Evolutionary conservation across 768 basidiomycete genomes (phyloP).

Genomic region (Lactarius indigo): DNA sequence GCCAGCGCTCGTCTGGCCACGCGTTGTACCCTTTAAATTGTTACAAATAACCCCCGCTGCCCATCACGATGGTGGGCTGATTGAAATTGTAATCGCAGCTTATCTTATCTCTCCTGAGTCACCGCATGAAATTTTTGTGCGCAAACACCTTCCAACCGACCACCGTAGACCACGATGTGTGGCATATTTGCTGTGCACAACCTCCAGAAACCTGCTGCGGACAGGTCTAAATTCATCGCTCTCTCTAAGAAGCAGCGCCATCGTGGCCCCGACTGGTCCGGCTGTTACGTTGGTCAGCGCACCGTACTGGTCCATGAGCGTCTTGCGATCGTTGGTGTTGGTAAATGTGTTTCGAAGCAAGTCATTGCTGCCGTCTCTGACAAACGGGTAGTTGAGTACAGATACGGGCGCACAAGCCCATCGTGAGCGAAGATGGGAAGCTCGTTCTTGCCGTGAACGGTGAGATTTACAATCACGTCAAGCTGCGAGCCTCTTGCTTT

Average conservation of each 20-base stretch:
- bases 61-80: neutral
- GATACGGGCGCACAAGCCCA: conserved; percentile 96
- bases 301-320: conserved; percentile 91
- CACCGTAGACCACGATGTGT: conserved; percentile 57
- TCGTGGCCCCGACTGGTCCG: conserved; percentile 98
- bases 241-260: conserved; percentile 89
- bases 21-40: neutral
- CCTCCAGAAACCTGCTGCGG: conserved; percentile 62
- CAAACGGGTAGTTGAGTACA: conserved; percentile 33
- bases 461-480: conserved; percentile 96
- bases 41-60: neutral
- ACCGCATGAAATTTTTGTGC: conserved; percentile 7
- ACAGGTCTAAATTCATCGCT: conserved; percentile 73
- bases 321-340: conserved; percentile 96
- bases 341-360: conserved; percentile 43
- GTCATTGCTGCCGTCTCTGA: neutral
- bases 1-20: neutral
- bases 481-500: conserved; percentile 63
- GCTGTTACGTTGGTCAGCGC: conserved; percentile 82
- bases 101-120: conserved; percentile 12
- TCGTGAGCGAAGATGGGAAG: conserved; percentile 82
- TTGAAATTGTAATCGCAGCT: neutral
- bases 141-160: neutral
- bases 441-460: conserved; percentile 91
- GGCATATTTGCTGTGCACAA: conserved; percentile 89